phyloP scores from a whole-genome alignment of 345 rosid species.

The Aethionema arabicum region DNA sequence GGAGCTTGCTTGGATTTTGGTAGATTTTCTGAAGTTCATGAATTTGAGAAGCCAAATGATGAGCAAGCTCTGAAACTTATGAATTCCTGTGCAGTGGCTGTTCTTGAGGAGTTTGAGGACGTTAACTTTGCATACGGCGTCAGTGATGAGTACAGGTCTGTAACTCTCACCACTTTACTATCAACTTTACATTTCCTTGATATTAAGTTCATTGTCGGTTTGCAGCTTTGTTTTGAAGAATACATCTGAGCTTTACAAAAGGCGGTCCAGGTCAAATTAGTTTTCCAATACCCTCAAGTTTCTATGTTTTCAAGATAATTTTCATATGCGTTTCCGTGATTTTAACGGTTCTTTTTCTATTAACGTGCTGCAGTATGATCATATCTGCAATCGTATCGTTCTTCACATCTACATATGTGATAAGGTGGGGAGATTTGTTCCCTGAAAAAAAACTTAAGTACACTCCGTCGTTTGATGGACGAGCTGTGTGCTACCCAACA shows the following conservation, averaged over 20 bases:
- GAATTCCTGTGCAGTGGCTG: constrained; percentile 83
- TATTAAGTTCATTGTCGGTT: constrained; percentile 17
- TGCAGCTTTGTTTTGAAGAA: constrained; percentile 78
- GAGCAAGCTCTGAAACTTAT: constrained; percentile 82
- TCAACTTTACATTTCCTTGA: constrained; percentile 5
- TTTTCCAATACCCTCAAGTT: background rate
- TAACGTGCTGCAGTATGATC: constrained; percentile 48
- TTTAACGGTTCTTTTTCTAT: background rate
- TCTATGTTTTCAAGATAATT: background rate
- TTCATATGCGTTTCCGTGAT: background rate
- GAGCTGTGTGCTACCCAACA: constrained; percentile 86
- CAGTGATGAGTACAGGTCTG: constrained; percentile 90
- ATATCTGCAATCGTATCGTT: constrained; percentile 65
- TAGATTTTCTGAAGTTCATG: constrained; percentile 82
- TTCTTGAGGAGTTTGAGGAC: constrained; percentile 68
- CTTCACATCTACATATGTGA: constrained; percentile 66
- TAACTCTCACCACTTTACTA: constrained; percentile 13
- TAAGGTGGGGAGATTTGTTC: constrained; percentile 78
- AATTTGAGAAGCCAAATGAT: constrained; percentile 90
- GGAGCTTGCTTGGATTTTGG: constrained; percentile 36
- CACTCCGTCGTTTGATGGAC: constrained; percentile 84
- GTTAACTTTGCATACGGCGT: constrained; percentile 74
- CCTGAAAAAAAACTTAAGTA: constrained; percentile 63
- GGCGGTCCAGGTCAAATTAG: constrained; percentile 58
- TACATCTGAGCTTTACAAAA: constrained; percentile 54